Evolutionary conservation across 2,329 filamentous ascomycete genomes (phyloP).

Genomic region (Cladophialophora bantiana): DNA sequence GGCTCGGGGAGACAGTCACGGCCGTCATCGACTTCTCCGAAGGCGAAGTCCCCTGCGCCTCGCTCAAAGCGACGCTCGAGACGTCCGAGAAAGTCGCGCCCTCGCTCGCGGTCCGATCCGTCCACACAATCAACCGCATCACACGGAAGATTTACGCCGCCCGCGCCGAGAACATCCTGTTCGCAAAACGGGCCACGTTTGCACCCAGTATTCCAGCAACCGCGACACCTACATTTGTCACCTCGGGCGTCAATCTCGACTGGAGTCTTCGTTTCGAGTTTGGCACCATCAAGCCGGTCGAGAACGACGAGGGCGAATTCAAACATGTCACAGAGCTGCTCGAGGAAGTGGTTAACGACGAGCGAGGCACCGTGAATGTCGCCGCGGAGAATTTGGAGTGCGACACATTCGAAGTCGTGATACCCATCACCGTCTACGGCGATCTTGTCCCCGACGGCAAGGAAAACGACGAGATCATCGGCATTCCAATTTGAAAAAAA

Average conservation of each 20-base stretch:
- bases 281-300: conserved; percentile 71
- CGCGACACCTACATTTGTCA: conserved; percentile 90
- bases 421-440: conserved; percentile 81
- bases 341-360: conserved; percentile 79
- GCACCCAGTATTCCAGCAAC: conserved; percentile 80
- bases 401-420: conserved; percentile 89
- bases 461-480: conserved; percentile 39
- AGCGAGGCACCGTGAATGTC: conserved; percentile 77
- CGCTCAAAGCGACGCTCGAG: conserved; percentile 82
- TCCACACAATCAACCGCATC: conserved; percentile 83
- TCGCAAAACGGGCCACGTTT: conserved; percentile 79
- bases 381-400: conserved; percentile 79
- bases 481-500: conserved; percentile 41
- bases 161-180: conserved; percentile 82
- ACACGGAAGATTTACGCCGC: conserved; percentile 82
- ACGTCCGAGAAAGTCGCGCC: conserved; percentile 83
- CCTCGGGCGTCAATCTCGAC: conserved; percentile 82
- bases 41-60: conserved; percentile 82
- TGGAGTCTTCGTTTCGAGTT: conserved; percentile 95
- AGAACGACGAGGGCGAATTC: conserved; percentile 41
- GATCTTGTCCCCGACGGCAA: conserved; percentile 56
- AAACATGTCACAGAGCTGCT: conserved; percentile 64
- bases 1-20: conserved; percentile 85
- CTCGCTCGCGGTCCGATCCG: conserved; percentile 80
- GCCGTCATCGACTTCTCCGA: conserved; percentile 83